Evolutionary conservation across 306 rosid genomes (phyloP).

Genomic region (Pterocarpus macrocarpus): DNA sequence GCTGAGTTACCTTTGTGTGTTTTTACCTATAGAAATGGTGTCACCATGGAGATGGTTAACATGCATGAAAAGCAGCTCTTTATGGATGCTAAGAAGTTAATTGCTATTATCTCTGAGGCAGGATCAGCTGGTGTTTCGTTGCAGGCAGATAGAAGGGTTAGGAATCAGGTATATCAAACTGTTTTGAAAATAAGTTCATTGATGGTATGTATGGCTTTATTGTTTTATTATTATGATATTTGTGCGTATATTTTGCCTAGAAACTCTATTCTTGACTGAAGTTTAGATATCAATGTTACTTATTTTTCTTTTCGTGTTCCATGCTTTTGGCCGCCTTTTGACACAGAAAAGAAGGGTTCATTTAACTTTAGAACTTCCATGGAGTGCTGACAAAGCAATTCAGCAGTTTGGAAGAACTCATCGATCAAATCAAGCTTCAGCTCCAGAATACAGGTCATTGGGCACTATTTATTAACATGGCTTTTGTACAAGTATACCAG

Average conservation of each 20-base stretch:
- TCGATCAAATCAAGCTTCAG: conserved; percentile 98
- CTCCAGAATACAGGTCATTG: conserved; percentile 87
- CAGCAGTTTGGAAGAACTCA: conserved; percentile 98
- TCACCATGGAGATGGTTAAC: conserved; percentile 92
- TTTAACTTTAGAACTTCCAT: conserved; percentile 89
- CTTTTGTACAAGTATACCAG: conserved; percentile 1
- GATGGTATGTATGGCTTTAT: background rate
- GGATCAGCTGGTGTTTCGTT: conserved; percentile 95
- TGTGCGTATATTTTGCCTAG: conserved; percentile 13
- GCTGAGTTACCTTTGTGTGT: conserved; percentile 32
- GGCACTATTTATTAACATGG: background rate
- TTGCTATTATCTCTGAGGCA: conserved; percentile 93
- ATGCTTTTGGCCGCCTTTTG: conserved; percentile 36
- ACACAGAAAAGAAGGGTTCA: conserved; percentile 89
- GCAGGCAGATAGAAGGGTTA: conserved; percentile 93
- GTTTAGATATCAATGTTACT: conserved; percentile 15
- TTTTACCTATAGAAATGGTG: conserved; percentile 69
- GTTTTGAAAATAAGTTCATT: conserved; percentile 22
- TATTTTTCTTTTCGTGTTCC: conserved; percentile 33
- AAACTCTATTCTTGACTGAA: background rate
- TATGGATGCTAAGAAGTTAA: conserved; percentile 85
- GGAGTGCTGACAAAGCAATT: conserved; percentile 97
- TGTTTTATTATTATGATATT: conserved; percentile 21
- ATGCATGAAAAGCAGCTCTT: conserved; percentile 94
- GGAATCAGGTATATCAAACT: conserved; percentile 71